Conservation (phyloP, 805 yeast species). For the Myxozyma neotropica region DNA sequence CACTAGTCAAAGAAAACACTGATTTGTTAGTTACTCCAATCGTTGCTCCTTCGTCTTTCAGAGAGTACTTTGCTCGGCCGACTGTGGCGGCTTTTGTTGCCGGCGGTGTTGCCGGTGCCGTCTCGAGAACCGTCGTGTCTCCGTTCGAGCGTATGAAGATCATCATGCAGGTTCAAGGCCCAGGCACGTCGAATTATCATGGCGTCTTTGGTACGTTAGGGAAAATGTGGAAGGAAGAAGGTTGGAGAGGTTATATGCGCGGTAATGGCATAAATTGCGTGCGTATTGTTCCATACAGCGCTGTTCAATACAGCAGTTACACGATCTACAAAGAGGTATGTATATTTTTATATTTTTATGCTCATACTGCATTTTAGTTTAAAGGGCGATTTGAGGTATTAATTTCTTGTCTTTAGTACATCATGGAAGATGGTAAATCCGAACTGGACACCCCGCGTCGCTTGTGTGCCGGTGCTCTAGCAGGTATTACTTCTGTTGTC, state of each 20-base stretch:
- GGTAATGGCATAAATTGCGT: constrained; percentile 91
- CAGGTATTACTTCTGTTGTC: constrained; percentile 77
- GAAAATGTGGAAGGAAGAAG: constrained; percentile 86
- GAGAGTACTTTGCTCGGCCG: constrained; percentile 38
- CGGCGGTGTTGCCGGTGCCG: constrained; percentile 96
- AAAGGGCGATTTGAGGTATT: no score
- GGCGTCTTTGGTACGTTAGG: constrained; percentile 76
- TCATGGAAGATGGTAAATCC: constrained; percentile 31
- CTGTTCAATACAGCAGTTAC: constrained; percentile 88
- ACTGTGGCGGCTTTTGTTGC: constrained; percentile 78
- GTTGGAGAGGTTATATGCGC: constrained; percentile 83
- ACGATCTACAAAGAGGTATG: constrained; percentile 58
- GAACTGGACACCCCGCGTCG: constrained; percentile 60
- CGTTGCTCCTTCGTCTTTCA: not conserved
- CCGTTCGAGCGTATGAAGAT: constrained; percentile 96
- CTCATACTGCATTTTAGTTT: no score
- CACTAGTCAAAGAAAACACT: no score
- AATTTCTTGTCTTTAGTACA: no score
- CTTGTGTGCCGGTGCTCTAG: constrained; percentile 73
- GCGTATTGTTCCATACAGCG: constrained; percentile 89
- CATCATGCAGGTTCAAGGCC: constrained; percentile 83
- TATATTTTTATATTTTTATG: constrained; percentile 24
- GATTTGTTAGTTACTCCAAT: no score
- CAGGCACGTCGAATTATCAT: constrained; percentile 49
- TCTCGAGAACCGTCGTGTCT: constrained; percentile 88